These are phyloP conservation scores for Candida piceae DNA, from an alignment of 805 yeast species.

Conservation along the genomic window DNA sequence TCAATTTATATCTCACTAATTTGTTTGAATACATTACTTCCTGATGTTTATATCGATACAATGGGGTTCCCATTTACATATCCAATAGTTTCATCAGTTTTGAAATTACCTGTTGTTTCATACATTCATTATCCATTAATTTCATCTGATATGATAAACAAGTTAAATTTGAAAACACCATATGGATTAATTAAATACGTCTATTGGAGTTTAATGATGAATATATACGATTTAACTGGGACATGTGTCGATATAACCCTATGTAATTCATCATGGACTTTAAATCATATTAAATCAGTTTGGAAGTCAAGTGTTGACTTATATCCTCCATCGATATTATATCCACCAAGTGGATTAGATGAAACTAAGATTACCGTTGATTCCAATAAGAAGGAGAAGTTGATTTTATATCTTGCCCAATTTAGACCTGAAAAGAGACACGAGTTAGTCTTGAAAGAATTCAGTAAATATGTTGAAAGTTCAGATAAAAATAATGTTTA, in stretches of 20 bases:
- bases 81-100: constrained; percentile 51
- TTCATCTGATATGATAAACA: constrained; percentile 79
- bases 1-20: constrained; percentile 63
- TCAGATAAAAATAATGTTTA: constrained; percentile 32
- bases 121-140: constrained; percentile 95
- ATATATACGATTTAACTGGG: constrained; percentile 62
- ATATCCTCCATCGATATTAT: constrained; percentile 44
- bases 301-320: constrained; percentile 48
- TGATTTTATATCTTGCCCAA: constrained; percentile 73
- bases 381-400: constrained; percentile 30
- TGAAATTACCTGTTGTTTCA: constrained; percentile 71
- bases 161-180: constrained; percentile 34
- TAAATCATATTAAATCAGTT: constrained; percentile 58
- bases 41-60: constrained; percentile 93
- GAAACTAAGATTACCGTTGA: constrained; percentile 23
- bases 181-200: constrained; percentile 37
- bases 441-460: constrained; percentile 59
- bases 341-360: constrained; percentile 88
- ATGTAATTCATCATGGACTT: constrained; percentile 92
- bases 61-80: constrained; percentile 91
- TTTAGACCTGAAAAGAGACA: constrained; percentile 96
- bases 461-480: constrained; percentile 42
- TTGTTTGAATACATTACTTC: constrained; percentile 62
- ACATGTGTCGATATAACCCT: constrained; percentile 57
- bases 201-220: constrained; percentile 72